Base-by-base conservation (phyloP, 2,329 filamentous ascomycete species). In the Colletotrichum tanaceti region DNA sequence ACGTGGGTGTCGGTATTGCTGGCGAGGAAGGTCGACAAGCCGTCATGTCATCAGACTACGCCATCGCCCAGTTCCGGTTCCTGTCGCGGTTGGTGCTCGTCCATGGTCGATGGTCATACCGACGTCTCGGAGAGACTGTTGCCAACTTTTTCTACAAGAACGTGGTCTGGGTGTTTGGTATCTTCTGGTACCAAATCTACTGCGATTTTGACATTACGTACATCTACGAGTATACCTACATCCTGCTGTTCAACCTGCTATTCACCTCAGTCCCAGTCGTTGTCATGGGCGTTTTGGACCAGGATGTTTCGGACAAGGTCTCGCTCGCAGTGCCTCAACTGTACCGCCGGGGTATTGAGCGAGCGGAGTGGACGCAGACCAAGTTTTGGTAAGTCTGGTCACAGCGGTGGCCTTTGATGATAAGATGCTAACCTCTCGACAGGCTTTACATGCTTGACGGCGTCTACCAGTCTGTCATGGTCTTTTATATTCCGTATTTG, bases 101-200 rank as follows among this genome's bases (percentile, higher is more conserved):
- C 5, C 94, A 98, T 77, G 94, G 94, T 67, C 89, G 94, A 67
- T 98, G 94, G 93, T 97, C 94, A n/a, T 99, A 99, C 82, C 89
- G 95, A 61, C 90, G 96, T 74, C 83, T 99, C 78, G 93, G 91
- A 38, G 96, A 99, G 83, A 93, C 91, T 54, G 98, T 97, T 75
- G 93, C 94, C 79, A 99, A 99, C 79, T 99, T 99, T 86, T 99
- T 99, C 85, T 99, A 98, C 89, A 99, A 99, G 91, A 99, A 98
- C 83, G 92, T 99, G 80, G 91, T 98, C 60, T 99, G 96, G 96
- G 96, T 93, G 0, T 95, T 98, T 77, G 88, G 91, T 50, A 92
- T 99, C 67, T 98, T 98, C 86, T 98, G 95, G 95, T 99, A 93
- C 80, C 94, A 97, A 78, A 93, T 97, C 63, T 99, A 92, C 81